Conservation (phyloP, 139 green algal species). For the Bryopsis sp. region DNA sequence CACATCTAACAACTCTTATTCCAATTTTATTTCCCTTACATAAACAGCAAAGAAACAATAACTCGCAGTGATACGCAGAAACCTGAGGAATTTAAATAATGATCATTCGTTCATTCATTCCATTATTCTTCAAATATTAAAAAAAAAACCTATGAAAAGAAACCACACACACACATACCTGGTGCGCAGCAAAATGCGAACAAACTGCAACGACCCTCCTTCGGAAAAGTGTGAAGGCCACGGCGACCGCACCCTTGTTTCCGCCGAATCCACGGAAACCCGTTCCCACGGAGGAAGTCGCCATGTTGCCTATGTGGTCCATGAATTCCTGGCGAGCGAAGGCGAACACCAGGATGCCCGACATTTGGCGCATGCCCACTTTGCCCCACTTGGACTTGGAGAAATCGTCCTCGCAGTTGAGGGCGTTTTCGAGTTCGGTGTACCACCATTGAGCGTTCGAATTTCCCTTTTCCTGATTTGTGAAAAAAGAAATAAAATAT, state of each 20-base stretch:
- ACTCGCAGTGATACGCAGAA: too few relatives aligned
- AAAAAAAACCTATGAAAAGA: too few relatives aligned
- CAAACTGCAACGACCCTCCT: conserved; percentile 55
- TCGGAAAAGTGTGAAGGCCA: conserved; percentile 74
- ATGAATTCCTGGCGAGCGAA: conserved; percentile 45
- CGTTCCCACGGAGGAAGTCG: conserved; percentile 71
- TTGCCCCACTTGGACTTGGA: conserved; percentile 11
- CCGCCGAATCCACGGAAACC: conserved; percentile 83
- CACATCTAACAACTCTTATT: too few relatives aligned
- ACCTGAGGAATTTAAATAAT: too few relatives aligned
- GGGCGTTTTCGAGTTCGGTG: conserved; percentile 4
- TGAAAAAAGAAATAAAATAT: not conserved
- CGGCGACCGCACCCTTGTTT: conserved; percentile 90
- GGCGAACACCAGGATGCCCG: conserved; percentile 65
- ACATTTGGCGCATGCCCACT: conserved; percentile 75
- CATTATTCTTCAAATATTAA: too few relatives aligned
- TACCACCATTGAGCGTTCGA: conserved; percentile 66
- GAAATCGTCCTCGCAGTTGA: not conserved
- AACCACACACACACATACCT: too few relatives aligned
- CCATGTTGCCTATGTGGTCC: conserved; percentile 59
- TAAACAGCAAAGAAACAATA: too few relatives aligned
- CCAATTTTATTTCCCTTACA: too few relatives aligned
- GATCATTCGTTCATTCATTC: too few relatives aligned
- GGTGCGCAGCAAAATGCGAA: conserved; percentile 90
- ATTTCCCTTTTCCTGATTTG: conserved; percentile 56